These are phyloP conservation scores for Pholiota adiposa DNA, from an alignment of 1,284 basidiomycete genomes.

Conservation along the genomic window DNA sequence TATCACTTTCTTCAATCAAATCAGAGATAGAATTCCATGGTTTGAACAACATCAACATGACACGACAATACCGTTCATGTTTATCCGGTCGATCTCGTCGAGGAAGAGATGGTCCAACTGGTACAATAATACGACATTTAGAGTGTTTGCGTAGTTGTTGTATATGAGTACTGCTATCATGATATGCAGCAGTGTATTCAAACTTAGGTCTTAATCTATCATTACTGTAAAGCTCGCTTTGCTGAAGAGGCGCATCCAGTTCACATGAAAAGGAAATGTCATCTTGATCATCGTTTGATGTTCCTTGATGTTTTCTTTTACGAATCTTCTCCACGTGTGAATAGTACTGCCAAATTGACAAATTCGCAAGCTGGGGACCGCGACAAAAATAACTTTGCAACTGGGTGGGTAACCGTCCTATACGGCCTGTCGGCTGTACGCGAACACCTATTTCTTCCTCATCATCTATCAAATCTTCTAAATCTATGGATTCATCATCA, in stretches of 20 bases:
- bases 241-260: too few species aligned
- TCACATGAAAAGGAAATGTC: background rate
- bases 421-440: background rate
- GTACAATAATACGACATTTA: background rate
- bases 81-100: slow-evolving; percentile 21
- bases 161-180: background rate
- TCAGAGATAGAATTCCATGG: slow-evolving; percentile 31
- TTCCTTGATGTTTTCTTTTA: background rate
- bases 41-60: slow-evolving; percentile 37
- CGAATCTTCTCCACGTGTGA: background rate
- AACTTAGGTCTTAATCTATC: background rate
- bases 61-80: slow-evolving; percentile 19
- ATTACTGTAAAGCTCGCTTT: too few species aligned
- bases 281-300: too few species aligned
- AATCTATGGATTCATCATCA: slow-evolving; percentile 2
- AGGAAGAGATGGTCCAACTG: slow-evolving; percentile 32
- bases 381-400: background rate
- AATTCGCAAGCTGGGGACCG: background rate
- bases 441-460: background rate
- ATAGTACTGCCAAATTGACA: background rate
- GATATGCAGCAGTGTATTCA: background rate
- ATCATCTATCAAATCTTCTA: background rate
- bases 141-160: background rate
- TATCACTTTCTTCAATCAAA: slow-evolving; percentile 14
- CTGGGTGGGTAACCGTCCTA: background rate